Conservation (phyloP, 108 stramenopile genomes). For the Pseudonitzschia multiseries region DNA sequence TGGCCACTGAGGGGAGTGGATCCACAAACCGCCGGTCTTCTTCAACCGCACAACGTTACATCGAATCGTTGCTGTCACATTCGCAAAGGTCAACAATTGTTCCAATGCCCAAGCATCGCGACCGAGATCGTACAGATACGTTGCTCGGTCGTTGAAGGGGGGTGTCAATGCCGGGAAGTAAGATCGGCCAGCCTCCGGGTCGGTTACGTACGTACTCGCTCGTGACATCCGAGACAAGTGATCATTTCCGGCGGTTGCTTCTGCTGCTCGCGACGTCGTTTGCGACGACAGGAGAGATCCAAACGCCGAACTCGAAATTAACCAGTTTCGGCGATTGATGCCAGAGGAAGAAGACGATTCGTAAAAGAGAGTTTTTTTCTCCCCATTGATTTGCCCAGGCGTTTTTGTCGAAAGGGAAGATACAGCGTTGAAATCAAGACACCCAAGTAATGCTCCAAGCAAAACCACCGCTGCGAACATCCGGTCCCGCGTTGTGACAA, state of each 20-base stretch:
- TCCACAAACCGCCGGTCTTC: slow-evolving; percentile 52
- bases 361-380: too few species aligned
- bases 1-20: slow-evolving; percentile 56
- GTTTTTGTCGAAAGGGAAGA: too few species aligned
- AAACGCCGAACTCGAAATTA: too few species aligned
- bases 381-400: too few species aligned
- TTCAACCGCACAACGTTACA: slow-evolving; percentile 47
- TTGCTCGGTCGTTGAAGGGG: slow-evolving; percentile 51
- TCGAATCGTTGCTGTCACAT: slow-evolving; percentile 65
- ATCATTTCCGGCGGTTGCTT: not conserved
- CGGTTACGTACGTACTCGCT: not conserved
- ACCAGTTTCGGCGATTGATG: too few species aligned
- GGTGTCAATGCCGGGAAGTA: slow-evolving; percentile 58
- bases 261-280: not conserved
- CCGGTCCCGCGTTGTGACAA: too few species aligned
- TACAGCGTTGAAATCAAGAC: too few species aligned
- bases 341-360: too few species aligned
- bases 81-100: slow-evolving; percentile 62
- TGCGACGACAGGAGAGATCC: not conserved
- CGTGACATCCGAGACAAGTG: too few species aligned
- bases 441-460: too few species aligned
- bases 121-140: slow-evolving; percentile 53
- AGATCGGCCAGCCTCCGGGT: slow-evolving; percentile 30
- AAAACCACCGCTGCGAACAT: too few species aligned
- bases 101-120: slow-evolving; percentile 69